phyloP scores from a whole-genome alignment of 345 rosid genomes.

The Populus pruinosa region DNA sequence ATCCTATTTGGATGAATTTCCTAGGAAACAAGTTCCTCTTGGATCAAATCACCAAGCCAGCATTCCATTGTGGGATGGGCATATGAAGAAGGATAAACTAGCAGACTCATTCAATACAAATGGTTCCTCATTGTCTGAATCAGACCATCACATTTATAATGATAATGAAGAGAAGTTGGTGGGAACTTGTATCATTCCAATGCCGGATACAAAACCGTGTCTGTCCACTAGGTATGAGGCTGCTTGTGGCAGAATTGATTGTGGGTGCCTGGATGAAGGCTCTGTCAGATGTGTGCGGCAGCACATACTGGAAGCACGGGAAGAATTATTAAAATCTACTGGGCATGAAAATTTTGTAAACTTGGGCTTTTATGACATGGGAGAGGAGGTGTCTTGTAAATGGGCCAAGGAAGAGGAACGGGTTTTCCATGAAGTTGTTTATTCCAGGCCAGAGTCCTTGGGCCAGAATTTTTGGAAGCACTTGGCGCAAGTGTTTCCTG shows the following conservation, averaged over 20 bases:
- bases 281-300: constrained; percentile 58
- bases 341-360: constrained; percentile 52
- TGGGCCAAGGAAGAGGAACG: constrained; percentile 66
- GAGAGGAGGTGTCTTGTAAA: constrained; percentile 51
- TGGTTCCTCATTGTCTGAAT: neutral
- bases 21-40: constrained; percentile 22
- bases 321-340: constrained; percentile 34
- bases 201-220: neutral
- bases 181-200: constrained; percentile 16
- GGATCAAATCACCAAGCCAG: constrained; percentile 28
- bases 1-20: constrained; percentile 7
- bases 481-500: constrained; percentile 46
- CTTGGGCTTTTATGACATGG: constrained; percentile 67
- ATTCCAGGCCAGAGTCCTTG: constrained; percentile 51
- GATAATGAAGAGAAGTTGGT: constrained; percentile 8
- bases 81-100: constrained; percentile 11
- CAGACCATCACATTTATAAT: neutral
- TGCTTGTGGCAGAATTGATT: constrained; percentile 31
- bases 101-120: constrained; percentile 12
- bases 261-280: constrained; percentile 57
- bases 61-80: constrained; percentile 16
- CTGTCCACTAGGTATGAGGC: constrained; percentile 8
- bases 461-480: constrained; percentile 68
- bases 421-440: constrained; percentile 51
- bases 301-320: constrained; percentile 58